These are phyloP conservation scores for Cytidiella melzeri DNA, from an alignment of 768 basidiomycete genomes.

Conservation along the genomic window DNA sequence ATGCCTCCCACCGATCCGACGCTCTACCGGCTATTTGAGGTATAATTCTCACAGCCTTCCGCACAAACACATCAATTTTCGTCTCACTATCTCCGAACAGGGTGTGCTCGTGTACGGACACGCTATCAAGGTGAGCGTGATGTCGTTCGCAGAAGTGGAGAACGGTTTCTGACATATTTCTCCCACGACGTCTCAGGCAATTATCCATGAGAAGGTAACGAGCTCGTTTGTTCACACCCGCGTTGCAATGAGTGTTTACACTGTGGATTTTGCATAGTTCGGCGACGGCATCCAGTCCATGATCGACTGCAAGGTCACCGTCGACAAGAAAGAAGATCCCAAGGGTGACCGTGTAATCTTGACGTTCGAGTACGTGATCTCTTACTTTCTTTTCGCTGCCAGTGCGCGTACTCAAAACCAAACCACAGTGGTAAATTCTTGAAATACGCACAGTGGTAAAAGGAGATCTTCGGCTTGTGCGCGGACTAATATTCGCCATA, in stretches of 20 bases:
- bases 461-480: no score
- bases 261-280: no score
- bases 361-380: slow-evolving; percentile 65
- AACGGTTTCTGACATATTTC: no score
- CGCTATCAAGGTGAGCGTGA: slow-evolving; percentile 70
- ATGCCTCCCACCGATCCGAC: slow-evolving; percentile 74
- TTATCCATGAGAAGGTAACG: slow-evolving; percentile 82
- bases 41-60: no score
- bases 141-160: no score
- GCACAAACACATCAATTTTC: no score
- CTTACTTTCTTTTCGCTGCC: neutral
- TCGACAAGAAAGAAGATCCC: slow-evolving; percentile 66
- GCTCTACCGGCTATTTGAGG: slow-evolving; percentile 79
- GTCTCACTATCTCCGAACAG: no score
- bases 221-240: no score
- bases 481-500: no score
- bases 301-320: slow-evolving; percentile 73
- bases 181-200: slow-evolving; percentile 36
- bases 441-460: slow-evolving; percentile 64
- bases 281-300: slow-evolving; percentile 88
- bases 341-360: slow-evolving; percentile 76
- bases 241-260: no score
- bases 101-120: slow-evolving; percentile 72
- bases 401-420: neutral
- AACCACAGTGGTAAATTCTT: slow-evolving; percentile 65